Percentiles rank a stretch among this genome's conserved stretches.
phyloP scores from a whole-genome alignment of 169 alveolate genomes.

The Perkinsus marinus region DNA sequence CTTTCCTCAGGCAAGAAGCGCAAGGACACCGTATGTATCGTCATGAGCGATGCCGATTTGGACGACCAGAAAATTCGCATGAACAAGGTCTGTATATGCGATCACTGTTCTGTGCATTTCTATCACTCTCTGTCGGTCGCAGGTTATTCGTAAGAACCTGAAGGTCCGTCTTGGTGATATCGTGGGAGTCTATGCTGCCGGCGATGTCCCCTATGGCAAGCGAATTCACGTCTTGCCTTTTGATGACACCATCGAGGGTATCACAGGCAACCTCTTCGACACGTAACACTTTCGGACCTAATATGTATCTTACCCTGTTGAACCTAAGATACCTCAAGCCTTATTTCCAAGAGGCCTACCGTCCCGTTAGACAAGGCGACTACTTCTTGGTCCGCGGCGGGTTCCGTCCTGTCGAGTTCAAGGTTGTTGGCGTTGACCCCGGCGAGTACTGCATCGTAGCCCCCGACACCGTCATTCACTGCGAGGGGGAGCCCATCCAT shows the following conservation, averaged over 20 bases:
- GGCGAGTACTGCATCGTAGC: conserved; percentile 98
- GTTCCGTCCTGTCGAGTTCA: conserved; percentile 97
- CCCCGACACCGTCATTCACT: conserved; percentile 87
- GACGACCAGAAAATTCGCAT: conserved; percentile 91
- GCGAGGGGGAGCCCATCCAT: conserved; percentile 96
- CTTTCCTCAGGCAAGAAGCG: conserved; percentile 74
- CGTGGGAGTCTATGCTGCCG: conserved; percentile 83
- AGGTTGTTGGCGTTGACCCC: conserved; percentile 99
- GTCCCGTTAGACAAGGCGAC: conserved; percentile 98
- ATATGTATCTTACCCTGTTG: background rate
- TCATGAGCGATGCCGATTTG: conserved; percentile 86
- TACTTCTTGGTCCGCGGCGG: conserved; percentile 97
- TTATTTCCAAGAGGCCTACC: conserved; percentile 94
- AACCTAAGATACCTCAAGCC: conserved; percentile 76
- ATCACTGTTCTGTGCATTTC: too few species aligned
- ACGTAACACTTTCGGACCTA: conserved; percentile 40
- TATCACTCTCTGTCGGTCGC: too few species aligned
- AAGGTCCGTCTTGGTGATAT: conserved; percentile 86
- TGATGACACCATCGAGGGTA: conserved; percentile 97
- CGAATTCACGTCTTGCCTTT: conserved; percentile 95
- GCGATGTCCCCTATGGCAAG: conserved; percentile 95
- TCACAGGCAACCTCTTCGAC: conserved; percentile 92
- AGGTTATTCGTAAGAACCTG: conserved; percentile 85
- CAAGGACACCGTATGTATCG: conserved; percentile 94
- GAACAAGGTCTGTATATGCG: too few species aligned